These are phyloP conservation scores for Aureobasidium sp. DNA, from an alignment of 2,329 filamentous ascomycete genomes.

Conservation along the genomic window DNA sequence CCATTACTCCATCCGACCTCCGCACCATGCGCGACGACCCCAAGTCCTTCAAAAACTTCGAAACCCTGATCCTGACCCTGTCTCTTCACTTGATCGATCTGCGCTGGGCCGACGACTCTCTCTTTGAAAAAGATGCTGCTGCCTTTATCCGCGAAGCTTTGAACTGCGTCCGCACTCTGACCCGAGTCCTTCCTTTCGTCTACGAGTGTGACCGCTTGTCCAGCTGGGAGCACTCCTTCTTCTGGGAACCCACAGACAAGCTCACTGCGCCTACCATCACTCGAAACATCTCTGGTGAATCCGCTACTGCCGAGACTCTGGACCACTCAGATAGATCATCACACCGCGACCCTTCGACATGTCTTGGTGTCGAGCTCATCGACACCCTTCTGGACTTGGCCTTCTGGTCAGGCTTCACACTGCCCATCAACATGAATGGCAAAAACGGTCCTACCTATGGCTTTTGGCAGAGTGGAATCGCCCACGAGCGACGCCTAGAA, in stretches of 20 bases:
- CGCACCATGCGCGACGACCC: slow-evolving; percentile 72
- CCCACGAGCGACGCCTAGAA: slow-evolving; percentile 81
- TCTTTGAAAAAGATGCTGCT: slow-evolving; percentile 20
- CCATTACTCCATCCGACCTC: slow-evolving; percentile 54
- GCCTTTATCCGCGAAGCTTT: slow-evolving; percentile 57
- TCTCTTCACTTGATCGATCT: slow-evolving; percentile 76
- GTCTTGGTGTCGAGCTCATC: slow-evolving; percentile 73
- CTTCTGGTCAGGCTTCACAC: slow-evolving; percentile 85
- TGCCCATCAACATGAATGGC: slow-evolving; percentile 45
- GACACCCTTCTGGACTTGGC: slow-evolving; percentile 83
- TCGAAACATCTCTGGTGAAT: slow-evolving; percentile 23
- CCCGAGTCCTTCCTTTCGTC: slow-evolving; percentile 79
- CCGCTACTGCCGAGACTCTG: slow-evolving; percentile 42
- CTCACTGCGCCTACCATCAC: not conserved
- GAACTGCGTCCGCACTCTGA: slow-evolving; percentile 90
- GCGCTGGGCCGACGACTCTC: slow-evolving; percentile 80
- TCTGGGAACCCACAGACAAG: slow-evolving; percentile 54
- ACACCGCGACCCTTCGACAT: not conserved
- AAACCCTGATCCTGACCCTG: slow-evolving; percentile 77
- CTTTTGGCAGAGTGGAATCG: slow-evolving; percentile 97
- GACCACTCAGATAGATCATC: not conserved
- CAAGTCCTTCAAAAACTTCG: slow-evolving; percentile 70
- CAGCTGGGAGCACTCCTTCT: slow-evolving; percentile 86
- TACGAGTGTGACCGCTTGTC: slow-evolving; percentile 82
- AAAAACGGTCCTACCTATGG: slow-evolving; percentile 67